Evolutionary conservation across 805 yeast species (phyloP).

Genomic region (Metschnikowia aberdeeniae): DNA sequence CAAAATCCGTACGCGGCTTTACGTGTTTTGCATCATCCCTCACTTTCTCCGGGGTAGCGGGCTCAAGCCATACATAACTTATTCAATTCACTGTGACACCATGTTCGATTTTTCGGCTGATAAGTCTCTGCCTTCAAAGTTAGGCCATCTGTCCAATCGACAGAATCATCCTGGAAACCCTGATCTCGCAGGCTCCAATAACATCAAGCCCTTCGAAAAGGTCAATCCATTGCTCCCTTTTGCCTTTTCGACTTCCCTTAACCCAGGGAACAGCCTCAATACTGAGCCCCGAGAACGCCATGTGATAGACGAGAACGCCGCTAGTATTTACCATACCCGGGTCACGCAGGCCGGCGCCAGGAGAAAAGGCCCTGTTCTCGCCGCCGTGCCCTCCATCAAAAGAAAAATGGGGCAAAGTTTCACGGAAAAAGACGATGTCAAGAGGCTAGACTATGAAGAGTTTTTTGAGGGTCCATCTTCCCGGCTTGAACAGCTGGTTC

Average conservation of each 20-base stretch:
- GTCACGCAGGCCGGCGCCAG: constrained; percentile 9
- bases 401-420: constrained; percentile 42
- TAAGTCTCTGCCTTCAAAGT: background rate
- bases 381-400: constrained; percentile 31
- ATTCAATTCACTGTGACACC: background rate
- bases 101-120: background rate
- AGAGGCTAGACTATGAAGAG: constrained; percentile 26
- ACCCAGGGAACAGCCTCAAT: constrained; percentile 28
- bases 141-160: background rate
- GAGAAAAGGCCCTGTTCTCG: constrained; percentile 20
- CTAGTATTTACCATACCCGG: constrained; percentile 42
- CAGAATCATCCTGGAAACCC: background rate
- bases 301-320: constrained; percentile 42
- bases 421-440: constrained; percentile 39
- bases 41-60: background rate
- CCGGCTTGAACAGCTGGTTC: background rate
- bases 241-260: constrained; percentile 37
- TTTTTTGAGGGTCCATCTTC: constrained; percentile 1
- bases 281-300: constrained; percentile 39
- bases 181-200: too few relatives aligned
- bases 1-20: background rate
- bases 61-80: background rate
- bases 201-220: constrained; percentile 14
- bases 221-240: constrained; percentile 45
- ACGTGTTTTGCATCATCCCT: background rate